A percentile compares a stretch with the other conserved stretches of the same genome.
Conservation (phyloP, 169 alveolate species). For the Cryptosporidium viatorum region DNA sequence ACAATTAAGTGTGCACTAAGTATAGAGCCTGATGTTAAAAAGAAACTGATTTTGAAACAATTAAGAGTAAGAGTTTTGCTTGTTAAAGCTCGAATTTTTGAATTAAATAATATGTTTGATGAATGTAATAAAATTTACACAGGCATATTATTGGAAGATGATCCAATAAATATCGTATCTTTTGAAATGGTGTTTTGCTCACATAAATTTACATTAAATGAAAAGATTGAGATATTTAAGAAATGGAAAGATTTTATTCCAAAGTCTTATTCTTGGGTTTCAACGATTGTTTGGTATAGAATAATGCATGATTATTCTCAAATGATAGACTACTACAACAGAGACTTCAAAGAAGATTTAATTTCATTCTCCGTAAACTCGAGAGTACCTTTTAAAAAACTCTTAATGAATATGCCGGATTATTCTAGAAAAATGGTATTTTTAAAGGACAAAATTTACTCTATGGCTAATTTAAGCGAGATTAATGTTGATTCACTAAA, state of each 20-base stretch:
- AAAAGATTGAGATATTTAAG: conserved; percentile 25
- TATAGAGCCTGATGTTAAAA: not conserved
- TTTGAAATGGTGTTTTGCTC: conserved; percentile 42
- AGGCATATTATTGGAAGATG: conserved; percentile 30
- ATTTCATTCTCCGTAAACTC: not conserved
- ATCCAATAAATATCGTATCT: conserved; percentile 30
- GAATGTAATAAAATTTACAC: conserved; percentile 8
- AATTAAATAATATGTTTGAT: conserved; percentile 37
- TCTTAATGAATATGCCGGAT: conserved; percentile 5
- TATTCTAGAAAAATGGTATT: conserved; percentile 24
- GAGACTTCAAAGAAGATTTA: conserved; percentile 1
- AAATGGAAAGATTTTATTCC: conserved; percentile 50
- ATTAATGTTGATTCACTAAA: not conserved
- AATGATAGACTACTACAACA: not conserved
- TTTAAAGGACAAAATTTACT: conserved; percentile 10
- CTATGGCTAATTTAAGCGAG: not conserved
- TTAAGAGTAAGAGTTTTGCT: conserved; percentile 1
- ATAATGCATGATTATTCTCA: conserved; percentile 40
- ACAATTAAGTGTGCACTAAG: not conserved
- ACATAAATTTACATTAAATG: not conserved
- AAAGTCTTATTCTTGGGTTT: conserved; percentile 5
- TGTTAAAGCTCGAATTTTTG: conserved; percentile 56
- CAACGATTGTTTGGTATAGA: conserved; percentile 2
- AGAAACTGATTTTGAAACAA: conserved; percentile 12
- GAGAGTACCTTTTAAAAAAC: not conserved